phyloP scores from a whole-genome alignment of 1,284 basidiomycete genomes.

The Athelia psychrophila region DNA sequence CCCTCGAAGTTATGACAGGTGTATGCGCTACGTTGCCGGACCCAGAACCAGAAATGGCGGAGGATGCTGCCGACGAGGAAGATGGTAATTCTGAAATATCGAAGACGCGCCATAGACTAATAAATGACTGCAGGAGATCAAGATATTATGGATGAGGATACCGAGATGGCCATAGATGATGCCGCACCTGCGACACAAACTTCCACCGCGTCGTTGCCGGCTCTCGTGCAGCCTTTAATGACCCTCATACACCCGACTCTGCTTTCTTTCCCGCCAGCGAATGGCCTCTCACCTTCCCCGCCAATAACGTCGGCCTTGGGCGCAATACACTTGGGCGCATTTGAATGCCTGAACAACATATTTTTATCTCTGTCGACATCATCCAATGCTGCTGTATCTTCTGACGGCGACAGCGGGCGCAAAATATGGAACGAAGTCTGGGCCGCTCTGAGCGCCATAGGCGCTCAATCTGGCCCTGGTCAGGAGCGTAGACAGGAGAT shows the following conservation, averaged over 20 bases:
- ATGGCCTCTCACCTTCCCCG: constrained; percentile 68
- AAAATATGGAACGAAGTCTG: constrained; percentile 63
- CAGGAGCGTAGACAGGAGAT: constrained; percentile 66
- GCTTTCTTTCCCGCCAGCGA: constrained; percentile 79
- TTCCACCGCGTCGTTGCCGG: constrained; percentile 39
- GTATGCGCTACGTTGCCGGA: constrained; percentile 88
- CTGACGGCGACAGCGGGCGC: constrained; percentile 46
- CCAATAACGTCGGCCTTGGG: constrained; percentile 83
- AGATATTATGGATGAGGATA: constrained; percentile 21
- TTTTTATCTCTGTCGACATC: constrained; percentile 70
- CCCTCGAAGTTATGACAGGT: constrained; percentile 84
- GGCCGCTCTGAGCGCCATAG: constrained; percentile 53
- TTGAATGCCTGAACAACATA: constrained; percentile 91
- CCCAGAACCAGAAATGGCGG: constrained; percentile 38
- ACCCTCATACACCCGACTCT: constrained; percentile 67
- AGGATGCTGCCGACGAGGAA: constrained; percentile 35
- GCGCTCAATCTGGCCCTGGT: constrained; percentile 55
- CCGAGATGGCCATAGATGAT: constrained; percentile 29
- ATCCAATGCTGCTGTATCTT: constrained; percentile 34
- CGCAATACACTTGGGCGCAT: constrained; percentile 78
- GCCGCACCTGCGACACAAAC: constrained; percentile 22
- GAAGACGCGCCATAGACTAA: constrained; percentile 5
- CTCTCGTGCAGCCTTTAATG: constrained; percentile 60
- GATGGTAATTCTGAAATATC: constrained; percentile 11
- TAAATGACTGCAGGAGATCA: constrained; percentile 22